A percentile compares a stretch with the other conserved stretches of the same genome.
These are phyloP conservation scores for Chimonanthus salicifolius DNA, from an alignment of 164 flowering plant genomes.

Conservation along the genomic window DNA sequence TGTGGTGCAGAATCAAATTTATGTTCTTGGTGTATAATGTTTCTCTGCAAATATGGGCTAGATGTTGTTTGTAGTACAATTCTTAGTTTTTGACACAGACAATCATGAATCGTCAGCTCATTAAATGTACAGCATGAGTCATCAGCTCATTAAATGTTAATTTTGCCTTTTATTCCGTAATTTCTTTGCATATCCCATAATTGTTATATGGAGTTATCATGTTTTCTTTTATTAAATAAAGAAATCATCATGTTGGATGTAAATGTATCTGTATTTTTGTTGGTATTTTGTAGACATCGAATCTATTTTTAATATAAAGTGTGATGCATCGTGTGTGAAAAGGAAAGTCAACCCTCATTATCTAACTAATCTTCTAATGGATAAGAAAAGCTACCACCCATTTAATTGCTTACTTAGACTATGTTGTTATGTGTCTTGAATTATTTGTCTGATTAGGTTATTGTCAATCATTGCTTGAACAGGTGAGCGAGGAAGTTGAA, in stretches of 20 bases:
- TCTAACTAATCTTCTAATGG: neutral
- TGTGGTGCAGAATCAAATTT: too few relatives aligned
- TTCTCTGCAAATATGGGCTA: too few relatives aligned
- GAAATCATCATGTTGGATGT: neutral
- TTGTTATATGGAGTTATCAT: neutral
- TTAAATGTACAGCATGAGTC: too few relatives aligned
- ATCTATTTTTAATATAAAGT: too few relatives aligned
- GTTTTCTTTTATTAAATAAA: neutral
- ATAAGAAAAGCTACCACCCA: neutral
- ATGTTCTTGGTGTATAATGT: too few relatives aligned
- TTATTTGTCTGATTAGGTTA: neutral
- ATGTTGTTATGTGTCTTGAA: neutral
- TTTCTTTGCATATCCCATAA: too few relatives aligned
- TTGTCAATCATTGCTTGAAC: conserved; percentile 13
- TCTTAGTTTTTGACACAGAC: too few relatives aligned
- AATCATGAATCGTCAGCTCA: too few relatives aligned
- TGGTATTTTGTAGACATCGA: neutral
- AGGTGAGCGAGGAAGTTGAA: conserved; percentile 98
- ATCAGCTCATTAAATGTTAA: too few relatives aligned
- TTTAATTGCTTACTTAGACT: conserved; percentile 3
- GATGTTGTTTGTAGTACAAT: too few relatives aligned
- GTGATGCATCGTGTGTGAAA: neutral
- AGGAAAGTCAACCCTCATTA: neutral
- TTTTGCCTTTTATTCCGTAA: too few relatives aligned
- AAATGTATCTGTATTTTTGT: neutral